phyloP scores from a whole-genome alignment of 176 grass and related monocot genomes.

The Cenchrus purpureus region DNA sequence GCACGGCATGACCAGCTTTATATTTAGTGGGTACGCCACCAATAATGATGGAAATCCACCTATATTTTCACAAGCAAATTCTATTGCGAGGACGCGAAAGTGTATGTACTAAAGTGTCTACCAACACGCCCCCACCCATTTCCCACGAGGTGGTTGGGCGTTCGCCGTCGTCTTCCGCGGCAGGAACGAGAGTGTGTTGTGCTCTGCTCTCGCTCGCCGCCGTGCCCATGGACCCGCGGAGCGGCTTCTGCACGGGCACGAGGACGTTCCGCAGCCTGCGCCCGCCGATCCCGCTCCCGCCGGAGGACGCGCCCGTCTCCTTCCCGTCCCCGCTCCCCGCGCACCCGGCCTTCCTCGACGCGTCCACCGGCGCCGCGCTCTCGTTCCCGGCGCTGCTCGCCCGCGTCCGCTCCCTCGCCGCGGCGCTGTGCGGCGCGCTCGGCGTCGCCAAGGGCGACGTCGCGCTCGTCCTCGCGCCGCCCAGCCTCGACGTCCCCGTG shows the following conservation, averaged over 20 bases:
- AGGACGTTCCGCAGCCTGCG: constrained; percentile 27
- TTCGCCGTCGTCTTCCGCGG: not conserved
- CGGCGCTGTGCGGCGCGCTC: not conserved
- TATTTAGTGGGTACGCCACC: no score
- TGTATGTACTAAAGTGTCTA: no score
- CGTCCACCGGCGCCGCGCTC: constrained; percentile 12
- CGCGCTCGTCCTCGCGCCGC: constrained; percentile 8
- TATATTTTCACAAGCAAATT: no score
- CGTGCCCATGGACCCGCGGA: constrained; percentile 10
- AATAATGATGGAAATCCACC: no score
- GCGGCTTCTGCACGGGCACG: constrained; percentile 23
- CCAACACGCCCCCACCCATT: not conserved
- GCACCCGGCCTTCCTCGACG: constrained; percentile 16
- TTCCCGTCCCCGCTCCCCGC: constrained; percentile 10
- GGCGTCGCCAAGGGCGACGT: not conserved
- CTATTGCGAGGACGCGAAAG: no score
- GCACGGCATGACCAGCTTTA: no score
- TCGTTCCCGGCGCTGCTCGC: not conserved
- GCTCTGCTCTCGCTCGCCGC: not conserved
- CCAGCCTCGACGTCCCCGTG: not conserved
- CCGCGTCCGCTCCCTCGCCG: constrained; percentile 1
- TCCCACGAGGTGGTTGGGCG: not conserved
- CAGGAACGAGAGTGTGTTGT: not conserved
- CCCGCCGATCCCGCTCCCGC: constrained; percentile 12
- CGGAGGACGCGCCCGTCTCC: not conserved